Conservation (phyloP, 2,329 filamentous ascomycete genomes). For the Cladosporium sp. region DNA sequence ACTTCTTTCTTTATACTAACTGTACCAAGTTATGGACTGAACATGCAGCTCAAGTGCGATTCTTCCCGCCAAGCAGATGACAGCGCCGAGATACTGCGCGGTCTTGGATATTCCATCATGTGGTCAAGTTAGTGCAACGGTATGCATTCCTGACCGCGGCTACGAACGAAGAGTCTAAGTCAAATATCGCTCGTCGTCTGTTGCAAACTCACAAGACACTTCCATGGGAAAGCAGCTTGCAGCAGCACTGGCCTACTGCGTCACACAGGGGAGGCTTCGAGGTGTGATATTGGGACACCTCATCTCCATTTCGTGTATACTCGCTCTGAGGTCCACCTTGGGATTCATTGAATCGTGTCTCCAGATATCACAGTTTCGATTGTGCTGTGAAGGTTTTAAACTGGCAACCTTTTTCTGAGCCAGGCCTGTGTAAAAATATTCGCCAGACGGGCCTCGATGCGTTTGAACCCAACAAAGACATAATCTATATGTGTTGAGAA, state of each 20-base stretch:
- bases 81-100: not conserved
- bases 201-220: no score
- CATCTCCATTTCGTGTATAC: not conserved
- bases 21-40: not conserved
- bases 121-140: not conserved
- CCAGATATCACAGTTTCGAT: not conserved
- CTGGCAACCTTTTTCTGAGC: not conserved
- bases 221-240: no score
- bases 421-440: not conserved
- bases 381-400: not conserved
- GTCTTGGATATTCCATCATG: not conserved
- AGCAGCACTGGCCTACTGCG: no score
- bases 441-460: not conserved
- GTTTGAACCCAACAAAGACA: not conserved
- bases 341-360: not conserved
- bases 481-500: not conserved
- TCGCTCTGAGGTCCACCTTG: not conserved
- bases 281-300: not conserved
- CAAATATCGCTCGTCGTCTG: no score
- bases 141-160: not conserved
- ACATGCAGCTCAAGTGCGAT: not conserved
- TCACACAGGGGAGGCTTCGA: not conserved
- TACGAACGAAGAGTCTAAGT: no score
- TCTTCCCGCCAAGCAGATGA: not conserved
- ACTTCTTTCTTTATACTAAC: not conserved